Evolutionary conservation across 192 early-diverging fungal species (phyloP), one percentile per base, ranked within the genome.

Genomic region (Entomortierella lignicola): DNA sequence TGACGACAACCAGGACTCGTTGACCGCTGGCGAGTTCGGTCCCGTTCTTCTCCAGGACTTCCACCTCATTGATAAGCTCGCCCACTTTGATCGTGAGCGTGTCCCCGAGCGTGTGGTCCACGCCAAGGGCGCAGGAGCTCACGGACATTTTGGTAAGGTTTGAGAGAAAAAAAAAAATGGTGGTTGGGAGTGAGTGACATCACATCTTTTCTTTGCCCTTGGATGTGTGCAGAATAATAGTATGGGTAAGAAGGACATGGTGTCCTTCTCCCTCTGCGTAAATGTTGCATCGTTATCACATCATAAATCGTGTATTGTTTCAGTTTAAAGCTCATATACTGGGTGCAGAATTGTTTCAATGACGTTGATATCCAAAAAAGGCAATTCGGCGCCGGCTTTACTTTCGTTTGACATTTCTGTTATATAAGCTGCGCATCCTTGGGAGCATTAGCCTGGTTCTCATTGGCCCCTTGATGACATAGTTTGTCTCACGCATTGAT

Each of bases 41-140:
- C 92, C 92, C 20, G 79, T 92, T 37, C 72, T 91, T 21, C 55
- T 94, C 52, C 88, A 92, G 72, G 94, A 95, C 74, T 92, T 93
- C 59, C 87, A 90, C 51, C 82, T 92, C 50, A 87, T 94, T 70
- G 92, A 95, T 81, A 93, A 92, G 74, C 85, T 94, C 50, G 82
- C 88, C 58, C 91, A 90, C 83, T 94, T 94, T 86, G 91, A 91
- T 79, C 89, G 89, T 51, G 91, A 93, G 84, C 87, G 92, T 67
- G 88, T 91, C 44, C 92, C 92, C 21, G 92, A 93, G 83, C 86
- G 92, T 67, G 92, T 94, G 27, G 93, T 94, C 56, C 92, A 94
- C 60, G 93, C 93, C 75, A 89, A 91, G 80, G 93, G 93, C 54
- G 86, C 86, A 27, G 93, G 90, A 43, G 93, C 92, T n/a, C 90